Evolutionary conservation across 2,329 filamentous ascomycete genomes (phyloP), one percentile per base, ranked within the genome.

Genomic region (Sphaerulina populicola): DNA sequence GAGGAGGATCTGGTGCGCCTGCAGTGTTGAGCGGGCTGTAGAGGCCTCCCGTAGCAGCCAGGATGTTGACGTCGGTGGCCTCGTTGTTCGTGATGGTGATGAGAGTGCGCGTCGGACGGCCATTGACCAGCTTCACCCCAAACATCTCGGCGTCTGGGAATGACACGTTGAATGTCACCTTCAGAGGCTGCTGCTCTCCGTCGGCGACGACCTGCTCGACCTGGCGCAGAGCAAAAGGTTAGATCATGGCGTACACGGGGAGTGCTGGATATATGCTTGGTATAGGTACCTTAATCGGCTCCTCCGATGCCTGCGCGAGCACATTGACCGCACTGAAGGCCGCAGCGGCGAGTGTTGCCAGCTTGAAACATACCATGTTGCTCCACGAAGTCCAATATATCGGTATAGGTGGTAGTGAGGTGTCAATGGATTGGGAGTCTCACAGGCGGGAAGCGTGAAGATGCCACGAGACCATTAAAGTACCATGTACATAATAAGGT

Each of bases 101-200:
- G 48, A 94, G 72, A 33, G 89, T 85, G 69, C 86, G 82, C 57
- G 89, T 95, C 38, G 88, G 81, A 59, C 85, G 83, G 65, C 89
- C 88, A 69, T 98, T 98, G 76, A 97, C 80, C 61, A 97, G 82
- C 80, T 94, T 95, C 62, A 97, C 82, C 64, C 91, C 93, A 62
- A 96, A 93, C 71, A 94, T 83, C 74, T 94, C 88, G 52, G 78
- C 74, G 58, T 79, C 71, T 29, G 81, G 81, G 70, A 84, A 84
- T 31, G 75, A 74, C 52, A 79, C 74, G 46, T 74, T 72, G 57
- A 80, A 73, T 48, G 72, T 70, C 59, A 83, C 76, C 52, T 72
- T 77, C 59, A 74, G 83, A 69, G 66, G 84, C 75, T 71, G 80
- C 72, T 74, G 53, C 60, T 43, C 49, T 10, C 43, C 38, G 35